Percentiles rank a stretch among this genome's conserved stretches.
phyloP scores from a whole-genome alignment of 73 alveolate species.

The Halteria grandinella region DNA sequence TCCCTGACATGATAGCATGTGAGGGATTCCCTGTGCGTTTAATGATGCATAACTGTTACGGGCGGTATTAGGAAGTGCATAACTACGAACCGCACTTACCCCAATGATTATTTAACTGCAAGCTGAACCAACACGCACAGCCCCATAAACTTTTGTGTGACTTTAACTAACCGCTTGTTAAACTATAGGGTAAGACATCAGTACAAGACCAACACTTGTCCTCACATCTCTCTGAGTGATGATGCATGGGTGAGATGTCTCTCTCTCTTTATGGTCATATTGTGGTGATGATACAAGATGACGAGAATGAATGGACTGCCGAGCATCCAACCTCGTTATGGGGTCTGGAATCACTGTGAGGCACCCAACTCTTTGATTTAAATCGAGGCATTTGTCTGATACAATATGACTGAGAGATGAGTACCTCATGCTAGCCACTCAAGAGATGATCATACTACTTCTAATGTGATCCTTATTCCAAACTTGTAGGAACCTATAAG shows the following conservation, averaged over 20 bases:
- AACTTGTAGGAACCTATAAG: too few relatives aligned
- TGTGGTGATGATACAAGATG: constrained; percentile 46
- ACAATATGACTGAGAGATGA: too few relatives aligned
- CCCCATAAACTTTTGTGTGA: neutral
- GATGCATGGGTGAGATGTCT: neutral
- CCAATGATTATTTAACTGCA: constrained; percentile 54
- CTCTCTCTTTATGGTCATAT: neutral
- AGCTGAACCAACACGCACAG: constrained; percentile 7
- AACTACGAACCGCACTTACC: constrained; percentile 21
- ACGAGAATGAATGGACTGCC: constrained; percentile 51
- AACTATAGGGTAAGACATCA: too few relatives aligned
- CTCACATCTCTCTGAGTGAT: too few relatives aligned
- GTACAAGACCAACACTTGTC: too few relatives aligned
- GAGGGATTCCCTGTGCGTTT: neutral
- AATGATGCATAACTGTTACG: constrained; percentile 52
- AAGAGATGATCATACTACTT: too few relatives aligned
- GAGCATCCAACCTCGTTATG: constrained; percentile 27
- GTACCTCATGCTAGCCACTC: too few relatives aligned
- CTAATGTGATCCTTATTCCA: too few relatives aligned
- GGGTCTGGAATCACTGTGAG: constrained; percentile 5
- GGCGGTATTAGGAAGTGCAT: constrained; percentile 56
- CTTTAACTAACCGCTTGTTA: too few relatives aligned
- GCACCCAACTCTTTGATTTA: constrained; percentile 16
- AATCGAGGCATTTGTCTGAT: constrained; percentile 60
- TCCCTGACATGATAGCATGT: too few relatives aligned